Conservation (phyloP, 2,329 filamentous ascomycete genomes). For the Penicillium sp. region DNA sequence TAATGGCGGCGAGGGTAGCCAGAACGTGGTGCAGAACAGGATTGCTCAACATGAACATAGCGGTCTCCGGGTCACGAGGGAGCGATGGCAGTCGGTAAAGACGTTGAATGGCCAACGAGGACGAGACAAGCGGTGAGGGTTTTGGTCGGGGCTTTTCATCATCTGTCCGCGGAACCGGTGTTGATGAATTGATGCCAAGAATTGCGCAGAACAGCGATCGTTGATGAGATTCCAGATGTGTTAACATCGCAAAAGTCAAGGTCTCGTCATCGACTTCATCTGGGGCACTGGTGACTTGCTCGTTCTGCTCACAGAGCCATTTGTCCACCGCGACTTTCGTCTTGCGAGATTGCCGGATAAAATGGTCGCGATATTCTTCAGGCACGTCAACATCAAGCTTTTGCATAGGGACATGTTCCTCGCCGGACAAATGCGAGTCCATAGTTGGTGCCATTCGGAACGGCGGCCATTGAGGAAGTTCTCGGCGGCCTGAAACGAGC, state of each 20-base stretch:
- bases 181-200: conserved; percentile 54
- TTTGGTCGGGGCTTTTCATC: conserved; percentile 61
- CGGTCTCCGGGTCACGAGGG: conserved; percentile 79
- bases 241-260: conserved; percentile 85
- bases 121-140: conserved; percentile 69
- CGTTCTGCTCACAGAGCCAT: conserved; percentile 78
- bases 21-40: conserved; percentile 77
- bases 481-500: conserved; percentile 79
- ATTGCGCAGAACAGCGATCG: conserved; percentile 77
- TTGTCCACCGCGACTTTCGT: conserved; percentile 84
- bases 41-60: conserved; percentile 79
- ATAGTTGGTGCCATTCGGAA: conserved; percentile 62
- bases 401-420: conserved; percentile 56
- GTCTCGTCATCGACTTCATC: conserved; percentile 94
- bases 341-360: conserved; percentile 85
- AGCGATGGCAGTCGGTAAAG: conserved; percentile 68
- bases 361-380: conserved; percentile 88
- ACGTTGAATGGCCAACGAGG: conserved; percentile 71
- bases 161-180: conserved; percentile 54
- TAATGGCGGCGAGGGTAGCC: conserved; percentile 80
- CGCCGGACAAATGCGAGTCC: conserved; percentile 51
- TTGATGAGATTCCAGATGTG: conserved; percentile 69
- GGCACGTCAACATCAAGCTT: conserved; percentile 92
- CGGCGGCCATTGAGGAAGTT: conserved; percentile 82
- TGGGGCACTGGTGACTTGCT: conserved; percentile 66